A percentile compares a stretch with the other conserved stretches of the same genome.
Conservation (phyloP, 2,329 filamentous ascomycete species). For the Aspergillus clavatus region DNA sequence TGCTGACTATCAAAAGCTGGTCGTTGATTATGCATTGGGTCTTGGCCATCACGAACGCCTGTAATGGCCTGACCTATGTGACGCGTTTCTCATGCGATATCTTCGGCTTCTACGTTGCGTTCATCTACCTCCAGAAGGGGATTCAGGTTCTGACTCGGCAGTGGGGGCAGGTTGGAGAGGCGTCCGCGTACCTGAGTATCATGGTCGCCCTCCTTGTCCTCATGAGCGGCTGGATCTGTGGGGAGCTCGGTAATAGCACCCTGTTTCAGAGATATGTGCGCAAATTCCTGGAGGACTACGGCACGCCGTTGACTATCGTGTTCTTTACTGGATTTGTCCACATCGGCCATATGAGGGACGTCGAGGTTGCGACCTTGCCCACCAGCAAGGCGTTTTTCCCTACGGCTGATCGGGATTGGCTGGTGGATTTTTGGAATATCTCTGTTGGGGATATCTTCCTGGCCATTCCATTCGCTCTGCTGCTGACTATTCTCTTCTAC, state of each 20-base stretch:
- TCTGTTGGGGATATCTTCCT: constrained; percentile 69
- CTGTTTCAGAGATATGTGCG: constrained; percentile 71
- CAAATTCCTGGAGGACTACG: constrained; percentile 85
- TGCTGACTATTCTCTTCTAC: constrained; percentile 81
- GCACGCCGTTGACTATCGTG: constrained; percentile 73
- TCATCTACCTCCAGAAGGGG: constrained; percentile 87
- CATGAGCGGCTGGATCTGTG: constrained; percentile 68
- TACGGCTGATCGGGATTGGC: constrained; percentile 67
- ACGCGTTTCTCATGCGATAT: constrained; percentile 90
- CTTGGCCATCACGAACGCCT: constrained; percentile 77
- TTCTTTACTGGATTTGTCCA: constrained; percentile 91
- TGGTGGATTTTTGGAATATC: constrained; percentile 78
- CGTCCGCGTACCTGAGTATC: constrained; percentile 71
- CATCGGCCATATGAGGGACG: constrained; percentile 71
- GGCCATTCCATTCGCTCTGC: constrained; percentile 78
- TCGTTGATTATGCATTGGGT: constrained; percentile 79
- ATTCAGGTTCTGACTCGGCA: constrained; percentile 78
- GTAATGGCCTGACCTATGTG: constrained; percentile 83
- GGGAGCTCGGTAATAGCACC: constrained; percentile 63
- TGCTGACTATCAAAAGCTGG: constrained; percentile 53
- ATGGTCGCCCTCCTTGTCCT: constrained; percentile 72
- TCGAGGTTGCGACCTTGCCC: constrained; percentile 67
- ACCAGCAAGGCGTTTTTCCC: constrained; percentile 75
- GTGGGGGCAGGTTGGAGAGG: constrained; percentile 55
- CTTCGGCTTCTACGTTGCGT: constrained; percentile 89